Evolutionary conservation across 805 yeast genomes (phyloP).

Genomic region (Wickerhamiella australiensis): DNA sequence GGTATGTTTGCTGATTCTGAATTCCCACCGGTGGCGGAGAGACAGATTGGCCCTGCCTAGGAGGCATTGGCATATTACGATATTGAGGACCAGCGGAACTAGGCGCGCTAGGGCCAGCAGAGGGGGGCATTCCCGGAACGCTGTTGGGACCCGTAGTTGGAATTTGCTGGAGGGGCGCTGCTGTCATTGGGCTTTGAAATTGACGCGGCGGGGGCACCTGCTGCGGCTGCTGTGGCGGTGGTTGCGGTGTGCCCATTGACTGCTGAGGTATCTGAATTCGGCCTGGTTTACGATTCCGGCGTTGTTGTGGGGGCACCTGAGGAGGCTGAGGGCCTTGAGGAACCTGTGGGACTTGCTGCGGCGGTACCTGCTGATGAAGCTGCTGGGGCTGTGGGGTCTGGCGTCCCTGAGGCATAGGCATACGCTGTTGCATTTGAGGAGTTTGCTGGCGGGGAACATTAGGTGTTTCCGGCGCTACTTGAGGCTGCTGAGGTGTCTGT

Average conservation of each 20-base stretch:
- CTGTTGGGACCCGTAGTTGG: background rate
- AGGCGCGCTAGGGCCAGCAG: background rate
- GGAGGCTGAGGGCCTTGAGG: background rate
- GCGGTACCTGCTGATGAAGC: constrained; percentile 3
- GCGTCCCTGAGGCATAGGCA: background rate
- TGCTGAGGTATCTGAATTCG: constrained; percentile 12
- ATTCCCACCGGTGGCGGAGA: background rate
- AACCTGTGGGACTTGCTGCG: background rate
- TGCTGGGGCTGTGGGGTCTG: constrained; percentile 4
- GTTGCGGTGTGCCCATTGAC: constrained; percentile 4
- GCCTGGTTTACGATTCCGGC: constrained; percentile 5
- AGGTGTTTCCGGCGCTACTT: background rate
- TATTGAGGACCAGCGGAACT: background rate
- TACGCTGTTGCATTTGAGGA: constrained; percentile 1
- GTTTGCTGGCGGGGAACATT: background rate
- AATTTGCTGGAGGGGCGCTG: background rate
- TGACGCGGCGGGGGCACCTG: background rate
- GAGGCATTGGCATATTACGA: background rate
- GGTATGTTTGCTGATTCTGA: constrained; percentile 3
- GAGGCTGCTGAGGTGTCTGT: constrained; percentile 1
- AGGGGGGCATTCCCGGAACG: background rate
- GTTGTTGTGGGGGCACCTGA: background rate
- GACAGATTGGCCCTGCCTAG: background rate
- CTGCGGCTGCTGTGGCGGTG: constrained; percentile 13
- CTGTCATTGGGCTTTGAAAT: background rate